Base-by-base conservation (phyloP, 108 stramenopile species). In the Heterococcus sp. region DNA sequence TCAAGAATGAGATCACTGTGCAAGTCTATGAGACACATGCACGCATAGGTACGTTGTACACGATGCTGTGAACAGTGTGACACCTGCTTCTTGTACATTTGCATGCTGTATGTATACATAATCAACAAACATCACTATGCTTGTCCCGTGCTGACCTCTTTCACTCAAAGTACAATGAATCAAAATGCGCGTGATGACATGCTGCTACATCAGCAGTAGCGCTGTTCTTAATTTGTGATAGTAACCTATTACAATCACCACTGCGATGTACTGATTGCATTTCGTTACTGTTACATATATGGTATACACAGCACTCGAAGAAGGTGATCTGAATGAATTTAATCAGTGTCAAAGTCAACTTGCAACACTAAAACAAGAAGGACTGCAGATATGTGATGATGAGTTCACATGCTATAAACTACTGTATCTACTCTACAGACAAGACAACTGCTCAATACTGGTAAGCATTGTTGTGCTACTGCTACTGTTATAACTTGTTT, bases 341-440 rank as follows among this genome's bases (percentile, higher is more conserved):
- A 90, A 92, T 75, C 92, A 93, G 74, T 94, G 93, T 72, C 92
- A 93, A 72, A 92, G 89, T 30, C 87, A 89, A 69, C 89, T 94
- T 65, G 78, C 86, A 37, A 84, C 82, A 58, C 70, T 93, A 66
- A 84, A 89, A 30, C 69, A 39, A 29, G 63, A 46, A 38, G 67
- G 76, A 35, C 35, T 70, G 65, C 69, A 63, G 31, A 82, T 67
- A 21, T 32, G 82, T 29, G 36, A 35, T 34, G 91, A 92, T 74
- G 92, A 94, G 78, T 94, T 94, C 75, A 72, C 75, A 1, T 91
- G 83, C 3, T 93, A 94, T 74, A 71, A 87, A 0, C 65, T 94
- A 1, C 80, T 94, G 38, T 93, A 92, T 38, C 87, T 90, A 8
- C 66, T 94, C 32, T 89, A 90, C 27, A 84, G 84, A 35, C 89